Evolutionary conservation across 345 rosid genomes (phyloP).

Genomic region (Sapria himalayana): DNA sequence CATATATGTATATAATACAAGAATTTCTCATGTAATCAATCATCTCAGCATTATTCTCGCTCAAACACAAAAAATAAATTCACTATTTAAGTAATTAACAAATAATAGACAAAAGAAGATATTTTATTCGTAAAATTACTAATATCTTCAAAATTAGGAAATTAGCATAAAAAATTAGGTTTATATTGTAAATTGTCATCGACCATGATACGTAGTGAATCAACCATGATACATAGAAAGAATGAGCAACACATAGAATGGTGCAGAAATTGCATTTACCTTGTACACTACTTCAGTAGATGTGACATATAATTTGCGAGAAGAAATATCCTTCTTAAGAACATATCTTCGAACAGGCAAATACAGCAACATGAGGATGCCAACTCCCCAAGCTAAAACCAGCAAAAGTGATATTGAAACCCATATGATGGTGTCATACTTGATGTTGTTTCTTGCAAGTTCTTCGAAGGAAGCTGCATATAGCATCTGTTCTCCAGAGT

Average conservation of each 20-base stretch:
- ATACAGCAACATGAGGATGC: slow-evolving; percentile 47
- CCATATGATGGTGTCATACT: slow-evolving; percentile 51
- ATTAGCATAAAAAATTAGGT: too few species aligned
- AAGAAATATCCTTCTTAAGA: slow-evolving; percentile 36
- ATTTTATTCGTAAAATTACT: too few species aligned
- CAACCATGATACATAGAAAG: too few species aligned
- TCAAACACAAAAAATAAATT: too few species aligned
- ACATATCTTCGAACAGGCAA: slow-evolving; percentile 36
- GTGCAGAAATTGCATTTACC: slow-evolving; percentile 16
- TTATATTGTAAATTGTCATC: too few species aligned
- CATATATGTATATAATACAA: too few species aligned
- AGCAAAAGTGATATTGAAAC: slow-evolving; percentile 40
- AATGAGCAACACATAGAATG: background rate
- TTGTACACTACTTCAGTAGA: slow-evolving; percentile 43
- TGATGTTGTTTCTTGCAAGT: slow-evolving; percentile 18
- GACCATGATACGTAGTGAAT: too few species aligned
- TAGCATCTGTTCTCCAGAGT: slow-evolving; percentile 19
- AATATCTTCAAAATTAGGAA: too few species aligned
- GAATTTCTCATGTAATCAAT: too few species aligned
- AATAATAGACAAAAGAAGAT: too few species aligned
- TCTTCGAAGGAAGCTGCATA: slow-evolving; percentile 47
- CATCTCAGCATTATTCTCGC: too few species aligned
- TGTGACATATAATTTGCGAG: slow-evolving; percentile 45
- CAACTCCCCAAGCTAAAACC: slow-evolving; percentile 66
- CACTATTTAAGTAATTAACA: too few species aligned